phyloP scores from a whole-genome alignment of 768 basidiomycete species.

The Kwoniella europaea region DNA sequence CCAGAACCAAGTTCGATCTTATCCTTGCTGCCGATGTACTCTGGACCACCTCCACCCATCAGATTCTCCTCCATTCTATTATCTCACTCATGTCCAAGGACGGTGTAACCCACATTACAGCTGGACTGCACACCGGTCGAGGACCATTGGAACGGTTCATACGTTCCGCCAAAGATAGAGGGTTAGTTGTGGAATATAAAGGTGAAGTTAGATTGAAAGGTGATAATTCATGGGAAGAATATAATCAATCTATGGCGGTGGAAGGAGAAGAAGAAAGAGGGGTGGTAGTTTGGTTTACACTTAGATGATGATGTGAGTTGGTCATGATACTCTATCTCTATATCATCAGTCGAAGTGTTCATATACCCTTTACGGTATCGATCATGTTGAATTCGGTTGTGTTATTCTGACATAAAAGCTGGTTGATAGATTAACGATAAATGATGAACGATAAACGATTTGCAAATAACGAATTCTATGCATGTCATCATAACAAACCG shows the following conservation, averaged over 20 bases:
- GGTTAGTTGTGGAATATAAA: slow-evolving; percentile 22
- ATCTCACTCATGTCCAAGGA: slow-evolving; percentile 26
- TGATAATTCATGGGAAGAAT: slow-evolving; percentile 39
- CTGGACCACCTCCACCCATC: slow-evolving; percentile 53
- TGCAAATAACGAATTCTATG: background rate
- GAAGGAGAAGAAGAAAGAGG: slow-evolving; percentile 47
- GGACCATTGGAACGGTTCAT: slow-evolving; percentile 52
- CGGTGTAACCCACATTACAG: slow-evolving; percentile 49
- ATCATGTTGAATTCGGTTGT: too few relatives aligned
- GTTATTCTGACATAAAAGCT: too few relatives aligned
- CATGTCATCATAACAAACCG: background rate
- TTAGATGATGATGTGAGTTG: background rate
- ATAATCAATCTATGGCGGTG: background rate
- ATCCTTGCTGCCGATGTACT: slow-evolving; percentile 55
- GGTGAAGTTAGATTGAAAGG: slow-evolving; percentile 43
- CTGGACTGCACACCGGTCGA: slow-evolving; percentile 54
- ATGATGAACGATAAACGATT: too few relatives aligned
- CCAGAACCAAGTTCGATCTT: slow-evolving; percentile 38
- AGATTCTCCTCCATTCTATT: slow-evolving; percentile 45
- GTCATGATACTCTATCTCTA: too few relatives aligned
- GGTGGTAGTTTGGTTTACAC: slow-evolving; percentile 42
- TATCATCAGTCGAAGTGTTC: too few relatives aligned
- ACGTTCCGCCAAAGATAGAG: slow-evolving; percentile 23
- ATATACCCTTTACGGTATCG: too few relatives aligned
- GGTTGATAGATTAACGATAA: background rate